Evolutionary conservation across 108 stramenopile species (phyloP), one percentile per base, ranked within the genome.

Genomic region (Schizochytrium sp.): DNA sequence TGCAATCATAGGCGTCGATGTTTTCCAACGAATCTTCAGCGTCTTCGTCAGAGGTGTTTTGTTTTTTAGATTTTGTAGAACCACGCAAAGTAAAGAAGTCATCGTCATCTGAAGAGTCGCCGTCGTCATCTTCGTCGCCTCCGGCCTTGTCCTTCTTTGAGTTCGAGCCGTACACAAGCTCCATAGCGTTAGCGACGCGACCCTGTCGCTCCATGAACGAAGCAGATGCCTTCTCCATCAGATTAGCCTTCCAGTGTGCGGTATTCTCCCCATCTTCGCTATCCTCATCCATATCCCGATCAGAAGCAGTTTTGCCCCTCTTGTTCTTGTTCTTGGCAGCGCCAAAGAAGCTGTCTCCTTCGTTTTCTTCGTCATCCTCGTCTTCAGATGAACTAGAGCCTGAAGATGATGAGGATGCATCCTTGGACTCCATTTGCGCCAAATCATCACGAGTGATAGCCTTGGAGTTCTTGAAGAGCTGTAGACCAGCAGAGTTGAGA

Each of bases 391-490:
- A 28, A 28, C 28, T 28, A 28, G 28, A 28, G 28, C 28, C 28
- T 28, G 28, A 28, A 28, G 28, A 28, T 28, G 28, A 28, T 28
- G 8, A 13, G 53, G 12, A 46, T 88, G 0, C 42, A 50, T 8
- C 59, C 89, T 1, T 89, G 89, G 57, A 49, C 88, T 12, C 89
- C 87, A 38, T 45, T 55, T 28, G 4, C 46, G 61, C 45, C 72
- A 50, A 38, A 90, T 17, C 72, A 57, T 15, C 8, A 2, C 45
- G 59, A 72, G 57, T 61, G 40, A 96, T 92, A 12, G 94, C 95
- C 56, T 92, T 92, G 87, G 94, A 94, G 19, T 95, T 94, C 88
- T 95, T 95, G 93, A 98, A 98, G 3, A 98, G 93, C 13, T 94
- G 91, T 4, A 98, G 91, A 42, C 94, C 89, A 5, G 96, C 94